A percentile compares a stretch with the other conserved stretches of the same genome.
These are phyloP conservation scores for Grigorovia transvaalensis DNA, from an alignment of 805 yeast genomes.

Conservation along the genomic window DNA sequence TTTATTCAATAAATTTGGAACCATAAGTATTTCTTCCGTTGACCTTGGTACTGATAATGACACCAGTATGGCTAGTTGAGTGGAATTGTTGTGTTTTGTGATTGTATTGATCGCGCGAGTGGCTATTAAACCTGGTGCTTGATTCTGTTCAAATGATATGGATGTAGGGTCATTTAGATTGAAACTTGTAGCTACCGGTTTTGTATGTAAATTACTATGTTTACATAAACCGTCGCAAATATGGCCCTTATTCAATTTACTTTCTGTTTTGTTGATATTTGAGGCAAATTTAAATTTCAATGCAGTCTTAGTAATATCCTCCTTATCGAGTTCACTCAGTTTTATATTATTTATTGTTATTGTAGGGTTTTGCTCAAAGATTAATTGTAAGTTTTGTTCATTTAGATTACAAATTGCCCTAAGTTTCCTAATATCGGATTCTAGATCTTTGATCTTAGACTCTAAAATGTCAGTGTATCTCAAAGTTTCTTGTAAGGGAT, in stretches of 20 bases:
- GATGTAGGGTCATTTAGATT: conserved; percentile 24
- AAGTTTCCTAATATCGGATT: conserved; percentile 65
- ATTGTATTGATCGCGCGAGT: conserved; percentile 52
- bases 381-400: conserved; percentile 10
- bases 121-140: conserved; percentile 72
- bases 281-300: neutral
- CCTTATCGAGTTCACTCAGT: neutral
- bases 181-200: conserved; percentile 20
- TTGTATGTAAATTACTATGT: conserved; percentile 12
- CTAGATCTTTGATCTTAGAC: conserved; percentile 77
- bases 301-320: neutral
- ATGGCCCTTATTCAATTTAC: conserved; percentile 1
- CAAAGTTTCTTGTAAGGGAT: conserved; percentile 27
- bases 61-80: conserved; percentile 45
- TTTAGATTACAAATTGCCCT: conserved; percentile 34
- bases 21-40: conserved; percentile 67
- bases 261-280: neutral
- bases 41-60: conserved; percentile 68
- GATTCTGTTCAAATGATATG: conserved; percentile 49
- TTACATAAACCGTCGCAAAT: conserved; percentile 9
- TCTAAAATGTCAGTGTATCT: conserved; percentile 89
- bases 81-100: conserved; percentile 37
- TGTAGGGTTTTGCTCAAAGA: neutral
- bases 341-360: neutral
- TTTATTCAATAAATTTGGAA: conserved; percentile 60